Base-by-base conservation (phyloP, 2,329 filamentous ascomycete species). In the Apiospora pterosperma region DNA sequence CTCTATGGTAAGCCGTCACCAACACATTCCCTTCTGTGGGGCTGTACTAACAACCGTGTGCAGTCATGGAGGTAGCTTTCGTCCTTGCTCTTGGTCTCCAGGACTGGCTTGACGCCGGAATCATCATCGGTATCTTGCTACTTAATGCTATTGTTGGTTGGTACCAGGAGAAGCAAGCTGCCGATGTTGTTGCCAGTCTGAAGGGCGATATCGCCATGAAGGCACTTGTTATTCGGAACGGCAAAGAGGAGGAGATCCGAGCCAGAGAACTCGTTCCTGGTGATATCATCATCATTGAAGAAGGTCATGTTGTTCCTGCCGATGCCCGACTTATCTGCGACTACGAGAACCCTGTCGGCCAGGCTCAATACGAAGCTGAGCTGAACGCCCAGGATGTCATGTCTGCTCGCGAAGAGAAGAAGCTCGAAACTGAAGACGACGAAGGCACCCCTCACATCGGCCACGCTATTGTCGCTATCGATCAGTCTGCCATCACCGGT, bases 171-270 rank as follows among this genome's bases (percentile, higher is more conserved):
- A 91, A 91, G 82, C 88, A 91, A 78, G 89, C 89, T 73, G 89
- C 89, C 74, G 89, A 92, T 78, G 88, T 91, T 74, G 88, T 90
- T 72, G 89, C 89, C 64, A 85, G 81, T 67, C 79, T 91, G 68
- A 91, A 91, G 82, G 89, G 89, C 82, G 89, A 92, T 74, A 92
- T 92, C 75, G 89, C 89, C 73, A 89, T 91, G 87, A 89, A 88
- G 80, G 85, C 88, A 62, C 82, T 81, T 68, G 88, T 90, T 72
- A 79, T 91, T 72, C 88, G 89, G 75, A 84, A 90, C 75, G 88
- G 89, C 71, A 80, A 83, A 68, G 87, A 90, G 79, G 78, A 85
- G 70, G 85, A 88, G 68, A 89, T 91, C 78, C 86, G 88, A 70
- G 89, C 87, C 68, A 86, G 89, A 77, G 89, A 91, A 77, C 81